Evolutionary conservation across 768 basidiomycete species (phyloP), one percentile per base, ranked within the genome.

Genomic region (Rhizopogon vinicolor): DNA sequence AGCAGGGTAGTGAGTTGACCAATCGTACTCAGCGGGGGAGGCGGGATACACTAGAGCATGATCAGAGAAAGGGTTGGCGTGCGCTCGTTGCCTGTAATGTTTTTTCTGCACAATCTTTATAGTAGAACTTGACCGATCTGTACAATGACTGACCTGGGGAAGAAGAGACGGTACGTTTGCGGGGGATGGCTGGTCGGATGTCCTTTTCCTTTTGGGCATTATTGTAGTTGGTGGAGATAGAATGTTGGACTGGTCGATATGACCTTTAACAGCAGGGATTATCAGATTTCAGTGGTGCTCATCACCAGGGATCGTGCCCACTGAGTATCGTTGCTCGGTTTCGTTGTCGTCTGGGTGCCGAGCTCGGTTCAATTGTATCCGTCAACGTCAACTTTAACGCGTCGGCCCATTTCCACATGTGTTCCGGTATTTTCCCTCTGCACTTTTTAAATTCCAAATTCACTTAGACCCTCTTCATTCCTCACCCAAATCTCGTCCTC

Each of bases 11-110:
- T 94, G 92, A 19, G 72, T 68, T 10, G 76, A 69, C 95, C 95
- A 97, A 71, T 95, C 86, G 68, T 96, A 84, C 49, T 74, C 71
- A 35, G 77, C 68, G 4, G 95, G 95, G 6, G 85, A 85, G 13
- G 80, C 54, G 2, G 96, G 96, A 65, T 98, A 98, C 57, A 86
- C 85, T 51, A 99, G 82, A 16, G 84, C 78, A 74, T 99, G 89
- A 67, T 91, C 89, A 14, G 90, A 91, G 72, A 91, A 91, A 3
- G 89, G 89, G 66, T 91, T 91, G 4, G 89, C 88, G 65, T 92
- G 89, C 39, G 89, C 89, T 48, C 89, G 82, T 63, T 92, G 89
- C 41, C 89, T 75, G 65, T 92, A 92, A 64, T 89, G 86, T 66
- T 84, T 84, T 85, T 92, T 92, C 87, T 91, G 60, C 12, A 33